Conservation (phyloP, 495 filamentous ascomycete species). For the Arthonia radiata region DNA sequence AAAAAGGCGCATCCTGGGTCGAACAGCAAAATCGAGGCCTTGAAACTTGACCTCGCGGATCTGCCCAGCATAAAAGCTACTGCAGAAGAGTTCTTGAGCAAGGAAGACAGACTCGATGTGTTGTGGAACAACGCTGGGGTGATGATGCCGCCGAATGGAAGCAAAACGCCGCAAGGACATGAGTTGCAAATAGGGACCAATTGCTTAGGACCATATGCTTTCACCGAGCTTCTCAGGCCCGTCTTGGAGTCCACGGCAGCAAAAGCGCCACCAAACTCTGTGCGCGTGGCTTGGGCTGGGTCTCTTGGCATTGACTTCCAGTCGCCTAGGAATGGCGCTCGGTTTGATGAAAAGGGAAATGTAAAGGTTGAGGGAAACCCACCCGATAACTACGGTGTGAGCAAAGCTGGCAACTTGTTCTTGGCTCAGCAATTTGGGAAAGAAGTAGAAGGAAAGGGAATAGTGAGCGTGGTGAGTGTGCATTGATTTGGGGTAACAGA, state of each 20-base stretch:
- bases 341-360: constrained; percentile 8
- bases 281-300: constrained; percentile 18
- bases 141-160: constrained; percentile 9
- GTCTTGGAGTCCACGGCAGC: constrained; percentile 16
- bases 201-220: constrained; percentile 21
- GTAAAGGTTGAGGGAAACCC: no score
- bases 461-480: constrained; percentile 13
- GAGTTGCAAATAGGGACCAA: constrained; percentile 25
- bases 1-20: constrained; percentile 4
- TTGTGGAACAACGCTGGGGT: constrained; percentile 20
- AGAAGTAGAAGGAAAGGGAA: constrained; percentile 3
- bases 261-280: constrained; percentile 6
- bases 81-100: constrained; percentile 10
- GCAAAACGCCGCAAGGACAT: constrained; percentile 14
- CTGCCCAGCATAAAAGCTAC: constrained; percentile 12
- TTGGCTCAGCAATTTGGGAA: constrained; percentile 3
- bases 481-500: no score
- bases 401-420: constrained; percentile 16
- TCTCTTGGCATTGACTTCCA: constrained; percentile 8
- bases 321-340: constrained; percentile 10
- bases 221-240: constrained; percentile 21
- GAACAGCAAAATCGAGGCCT: constrained; percentile 17
- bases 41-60: constrained; percentile 18
- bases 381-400: constrained; percentile 14
- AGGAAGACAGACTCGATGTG: constrained; percentile 13